Base-by-base conservation (phyloP, 495 filamentous ascomycete genomes). In the Neurospora sp. region DNA sequence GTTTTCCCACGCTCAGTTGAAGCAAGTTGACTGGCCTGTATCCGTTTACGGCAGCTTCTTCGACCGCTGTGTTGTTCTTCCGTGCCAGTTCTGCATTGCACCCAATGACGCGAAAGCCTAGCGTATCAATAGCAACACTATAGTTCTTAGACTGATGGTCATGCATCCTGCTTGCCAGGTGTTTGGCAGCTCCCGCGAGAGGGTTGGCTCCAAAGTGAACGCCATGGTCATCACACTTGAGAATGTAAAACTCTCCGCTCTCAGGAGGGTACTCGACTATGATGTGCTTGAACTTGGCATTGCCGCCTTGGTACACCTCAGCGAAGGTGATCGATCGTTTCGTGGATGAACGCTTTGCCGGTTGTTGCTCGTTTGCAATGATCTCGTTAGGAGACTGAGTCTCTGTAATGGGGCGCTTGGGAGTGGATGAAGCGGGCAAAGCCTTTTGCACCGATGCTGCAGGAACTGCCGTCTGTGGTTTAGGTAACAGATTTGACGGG, bases 181-280 rank as follows among this genome's bases (percentile, higher is more conserved):
- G 84, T 53, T 82, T 84, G 0, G 82, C 82, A 1, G 84, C 84
- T n/a, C 83, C 84, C 2, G 70, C 69, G 7, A 85, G 69, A 0
- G 84, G 78, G 68, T 82, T 79, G n/a, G 31, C 72, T n/a, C 76
- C 81, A 70, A 86, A 86, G 20, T 83, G 83, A 16, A 84, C 78
- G 0, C 72, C 70, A 16, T 86, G 84, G 68, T 83, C 76, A 16
- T 83, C 82, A 72, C 84, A 86, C 72, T 78, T 81, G 14, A 85
- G 45, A 22, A 86, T 85, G 53, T 84, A 85, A 72, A 77, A 85
- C 0, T 74, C 38, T 4, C 70, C 59, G 37, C 74, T 78, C 3
- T 53, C 39, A 0, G 70, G 20, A 0, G 83, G 84, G 38, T 75
- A 83, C 53, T 85, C 82, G 4, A 81, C 75, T 40, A 86, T 86